phyloP scores from a whole-genome alignment of 148 eudicot species.

The Rhododendron simsii region DNA sequence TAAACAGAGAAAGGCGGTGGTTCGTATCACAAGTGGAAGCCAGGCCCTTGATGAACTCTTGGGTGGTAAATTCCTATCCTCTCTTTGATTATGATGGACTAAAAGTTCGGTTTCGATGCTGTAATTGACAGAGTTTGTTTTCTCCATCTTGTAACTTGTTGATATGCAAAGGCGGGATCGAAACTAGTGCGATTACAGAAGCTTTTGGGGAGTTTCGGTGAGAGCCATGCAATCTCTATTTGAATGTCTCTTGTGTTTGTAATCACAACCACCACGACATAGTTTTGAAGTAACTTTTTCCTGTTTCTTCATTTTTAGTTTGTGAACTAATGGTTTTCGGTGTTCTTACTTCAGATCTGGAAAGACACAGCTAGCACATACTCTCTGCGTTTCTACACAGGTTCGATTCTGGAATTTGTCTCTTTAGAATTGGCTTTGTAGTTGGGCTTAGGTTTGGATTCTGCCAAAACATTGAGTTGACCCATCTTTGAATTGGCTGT shows the following conservation, averaged over 20 bases:
- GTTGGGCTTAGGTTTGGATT: not conserved
- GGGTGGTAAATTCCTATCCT: conserved; percentile 42
- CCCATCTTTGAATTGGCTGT: not conserved
- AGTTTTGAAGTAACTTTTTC: not conserved
- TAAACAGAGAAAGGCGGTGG: conserved; percentile 68
- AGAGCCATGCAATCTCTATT: conserved; percentile 3
- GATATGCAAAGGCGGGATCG: conserved; percentile 68
- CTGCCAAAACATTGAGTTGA: not conserved
- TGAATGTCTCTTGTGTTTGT: not conserved
- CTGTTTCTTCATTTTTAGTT: no score
- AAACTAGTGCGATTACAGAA: conserved; percentile 83
- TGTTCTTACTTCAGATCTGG: conserved; percentile 59
- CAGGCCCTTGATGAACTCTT: conserved; percentile 81
- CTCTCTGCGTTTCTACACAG: conserved; percentile 92
- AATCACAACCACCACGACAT: not conserved
- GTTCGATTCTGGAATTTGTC: conserved; percentile 25
- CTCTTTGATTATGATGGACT: not conserved
- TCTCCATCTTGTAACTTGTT: not conserved
- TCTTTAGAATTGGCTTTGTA: not conserved
- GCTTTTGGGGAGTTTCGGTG: conserved; percentile 95
- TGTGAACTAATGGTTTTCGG: not conserved
- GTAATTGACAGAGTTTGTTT: not conserved
- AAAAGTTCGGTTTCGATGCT: not conserved
- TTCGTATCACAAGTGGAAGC: conserved; percentile 90
- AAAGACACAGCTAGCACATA: conserved; percentile 98